Evolutionary conservation across 2,329 filamentous ascomycete species (phyloP).

Genomic region (Phyllosticta paracitricarpa): DNA sequence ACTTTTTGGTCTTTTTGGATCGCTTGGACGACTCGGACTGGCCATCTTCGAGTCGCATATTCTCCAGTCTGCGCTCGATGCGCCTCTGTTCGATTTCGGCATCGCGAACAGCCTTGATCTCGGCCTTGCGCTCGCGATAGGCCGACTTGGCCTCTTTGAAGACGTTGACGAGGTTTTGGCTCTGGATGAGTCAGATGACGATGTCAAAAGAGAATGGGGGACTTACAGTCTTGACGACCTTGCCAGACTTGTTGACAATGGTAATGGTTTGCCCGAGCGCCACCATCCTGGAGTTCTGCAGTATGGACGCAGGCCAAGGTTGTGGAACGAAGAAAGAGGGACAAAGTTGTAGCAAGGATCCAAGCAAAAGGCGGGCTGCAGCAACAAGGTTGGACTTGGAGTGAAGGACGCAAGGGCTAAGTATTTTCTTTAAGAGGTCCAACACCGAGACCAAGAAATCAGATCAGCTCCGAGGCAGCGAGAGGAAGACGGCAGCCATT

Average conservation of each 20-base stretch:
- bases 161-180: slow-evolving; percentile 79
- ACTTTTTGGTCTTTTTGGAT: slow-evolving; percentile 8
- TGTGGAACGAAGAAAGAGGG: slow-evolving; percentile 6
- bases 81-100: slow-evolving; percentile 46
- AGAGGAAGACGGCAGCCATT: neutral
- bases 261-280: slow-evolving; percentile 63
- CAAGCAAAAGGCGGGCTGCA: neutral
- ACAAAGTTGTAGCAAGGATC: neutral
- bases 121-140: slow-evolving; percentile 79
- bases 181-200: slow-evolving; percentile 41
- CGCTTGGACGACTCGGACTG: slow-evolving; percentile 18
- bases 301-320: slow-evolving; percentile 4
- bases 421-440: neutral
- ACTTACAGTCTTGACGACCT: slow-evolving; percentile 79
- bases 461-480: neutral
- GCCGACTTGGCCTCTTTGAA: slow-evolving; percentile 87
- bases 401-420: neutral
- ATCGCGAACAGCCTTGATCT: slow-evolving; percentile 63
- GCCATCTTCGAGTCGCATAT: slow-evolving; percentile 32
- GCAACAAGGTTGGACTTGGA: slow-evolving; percentile 5
- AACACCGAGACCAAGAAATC: neutral
- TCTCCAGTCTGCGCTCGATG: slow-evolving; percentile 49
- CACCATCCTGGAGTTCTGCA: slow-evolving; percentile 10
- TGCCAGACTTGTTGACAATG: slow-evolving; percentile 83
- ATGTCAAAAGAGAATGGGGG: slow-evolving; percentile 10